These are phyloP conservation scores for Parathielavia appendiculata DNA, from an alignment of 495 filamentous ascomycete species.

Conservation along the genomic window DNA sequence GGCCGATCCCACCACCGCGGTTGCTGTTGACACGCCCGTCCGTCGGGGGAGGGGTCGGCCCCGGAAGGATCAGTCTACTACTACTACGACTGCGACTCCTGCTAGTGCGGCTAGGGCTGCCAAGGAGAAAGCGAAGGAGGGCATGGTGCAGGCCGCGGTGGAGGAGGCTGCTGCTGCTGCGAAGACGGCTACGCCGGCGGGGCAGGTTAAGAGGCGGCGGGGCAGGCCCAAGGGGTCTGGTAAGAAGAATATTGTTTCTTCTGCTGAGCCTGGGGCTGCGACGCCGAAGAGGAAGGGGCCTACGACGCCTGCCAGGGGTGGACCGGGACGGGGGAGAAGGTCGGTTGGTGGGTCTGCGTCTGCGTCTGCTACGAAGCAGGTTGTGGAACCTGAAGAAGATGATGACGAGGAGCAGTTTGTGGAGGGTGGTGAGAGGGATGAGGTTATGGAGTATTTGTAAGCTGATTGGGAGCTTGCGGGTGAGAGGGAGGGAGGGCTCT, in stretches of 20 bases:
- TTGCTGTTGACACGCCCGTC: background rate
- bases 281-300: background rate
- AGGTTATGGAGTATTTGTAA: background rate
- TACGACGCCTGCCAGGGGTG: constrained; percentile 6
- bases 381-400: background rate
- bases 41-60: constrained; percentile 14
- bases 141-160: constrained; percentile 25
- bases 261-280: background rate
- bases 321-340: constrained; percentile 4
- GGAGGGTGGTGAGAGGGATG: background rate
- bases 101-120: too few species aligned
- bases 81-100: too few species aligned
- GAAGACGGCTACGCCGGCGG: background rate
- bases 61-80: background rate
- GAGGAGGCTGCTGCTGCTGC: background rate
- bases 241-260: constrained; percentile 1
- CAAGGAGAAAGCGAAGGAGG: constrained; percentile 7
- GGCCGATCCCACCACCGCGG: constrained; percentile 1
- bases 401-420: background rate
- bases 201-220: constrained; percentile 7
- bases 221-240: constrained; percentile 1
- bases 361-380: background rate
- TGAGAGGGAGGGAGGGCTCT: too few species aligned
- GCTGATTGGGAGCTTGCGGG: too few species aligned
- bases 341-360: background rate